A percentile compares a stretch with the other conserved stretches of the same genome.
phyloP scores from a whole-genome alignment of 441 rosid species.

The Biscutella laevigata region DNA sequence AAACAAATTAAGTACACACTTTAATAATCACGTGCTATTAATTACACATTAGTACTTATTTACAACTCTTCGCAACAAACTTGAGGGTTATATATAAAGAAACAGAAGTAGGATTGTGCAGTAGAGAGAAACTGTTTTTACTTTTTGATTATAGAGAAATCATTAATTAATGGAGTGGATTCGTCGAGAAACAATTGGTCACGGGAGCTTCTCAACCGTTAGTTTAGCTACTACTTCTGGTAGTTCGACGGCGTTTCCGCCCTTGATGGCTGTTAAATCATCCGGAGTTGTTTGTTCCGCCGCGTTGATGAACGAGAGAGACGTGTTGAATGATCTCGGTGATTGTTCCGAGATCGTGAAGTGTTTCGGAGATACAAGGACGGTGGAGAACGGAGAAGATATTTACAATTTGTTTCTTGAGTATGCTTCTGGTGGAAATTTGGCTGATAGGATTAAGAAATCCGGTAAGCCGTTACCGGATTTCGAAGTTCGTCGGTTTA shows the following conservation, averaged over 20 bases:
- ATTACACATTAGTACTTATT: too few species aligned
- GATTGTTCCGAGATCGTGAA: constrained; percentile 34
- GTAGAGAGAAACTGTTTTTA: constrained; percentile 8
- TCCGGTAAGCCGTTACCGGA: constrained; percentile 41
- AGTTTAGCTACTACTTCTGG: constrained; percentile 38
- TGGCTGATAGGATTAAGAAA: constrained; percentile 38
- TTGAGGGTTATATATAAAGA: constrained; percentile 9
- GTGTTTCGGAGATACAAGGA: constrained; percentile 39
- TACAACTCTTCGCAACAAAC: constrained; percentile 8
- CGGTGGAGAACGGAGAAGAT: constrained; percentile 37
- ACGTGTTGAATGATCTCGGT: constrained; percentile 31
- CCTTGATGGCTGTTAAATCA: constrained; percentile 67
- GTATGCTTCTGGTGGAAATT: constrained; percentile 64
- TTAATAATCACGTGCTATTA: constrained; percentile 23
- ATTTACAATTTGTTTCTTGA: constrained; percentile 61
- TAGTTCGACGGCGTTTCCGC: constrained; percentile 14
- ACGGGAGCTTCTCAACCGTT: constrained; percentile 59
- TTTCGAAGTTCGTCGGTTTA: constrained; percentile 30
- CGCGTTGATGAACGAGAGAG: constrained; percentile 49
- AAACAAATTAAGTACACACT: background rate
- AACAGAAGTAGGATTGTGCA: constrained; percentile 8
- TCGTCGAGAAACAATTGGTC: constrained; percentile 59
- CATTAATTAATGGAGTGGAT: constrained; percentile 60
- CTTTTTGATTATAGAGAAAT: background rate
- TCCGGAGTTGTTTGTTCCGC: constrained; percentile 28